Base-by-base conservation (phyloP, 164 flowering plant species). In the Nelumbo lutea region DNA sequence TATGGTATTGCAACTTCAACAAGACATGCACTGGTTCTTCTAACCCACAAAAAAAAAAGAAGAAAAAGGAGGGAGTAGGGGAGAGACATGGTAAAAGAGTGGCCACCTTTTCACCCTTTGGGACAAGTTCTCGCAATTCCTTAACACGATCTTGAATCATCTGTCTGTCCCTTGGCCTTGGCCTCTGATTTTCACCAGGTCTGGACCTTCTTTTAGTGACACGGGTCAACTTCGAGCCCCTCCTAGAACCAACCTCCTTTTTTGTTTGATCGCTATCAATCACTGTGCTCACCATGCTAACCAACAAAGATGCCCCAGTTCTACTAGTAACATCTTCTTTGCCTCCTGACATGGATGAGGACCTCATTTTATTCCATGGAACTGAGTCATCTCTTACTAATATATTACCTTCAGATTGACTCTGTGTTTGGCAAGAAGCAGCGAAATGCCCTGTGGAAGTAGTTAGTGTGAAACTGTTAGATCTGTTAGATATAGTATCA, bases 151-250 rank as follows among this genome's bases (percentile, higher is more conserved):
- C 98, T 75, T 91, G 97, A 70, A 94, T 91, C 83, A 90, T 66
- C 80, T 94, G 98, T 75, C 98, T 85, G 63, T 94, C 98, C 75
- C 95, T 83, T 42, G 98, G 98, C 68, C 97, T 84, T 53, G 83
- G 84, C 80, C 65, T 88, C 64, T 71, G 82, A 73, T 64, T 81
- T 61, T 81, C 83, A 61, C 79, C 77, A 50, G 76, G 50, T 62
- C 68, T 77, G 42, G 76, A 75, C 77, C 77, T 88, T 70, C 72
- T 85, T 73, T 77, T 85, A 70, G 66, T 76, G 9, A 61, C 61
- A 65, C 62, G 73, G 3, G 83, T 68, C n/a, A 46, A 13, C 70
- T 80, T 88, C 44, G 72, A 43, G 3, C 73, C 82, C 68, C 74
- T 87, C 61, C 66, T 73, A 11, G 78, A 58, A 9, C 61, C 64